These are phyloP conservation scores for Glycine tomentella DNA, from an alignment of 306 rosid genomes.

Conservation along the genomic window DNA sequence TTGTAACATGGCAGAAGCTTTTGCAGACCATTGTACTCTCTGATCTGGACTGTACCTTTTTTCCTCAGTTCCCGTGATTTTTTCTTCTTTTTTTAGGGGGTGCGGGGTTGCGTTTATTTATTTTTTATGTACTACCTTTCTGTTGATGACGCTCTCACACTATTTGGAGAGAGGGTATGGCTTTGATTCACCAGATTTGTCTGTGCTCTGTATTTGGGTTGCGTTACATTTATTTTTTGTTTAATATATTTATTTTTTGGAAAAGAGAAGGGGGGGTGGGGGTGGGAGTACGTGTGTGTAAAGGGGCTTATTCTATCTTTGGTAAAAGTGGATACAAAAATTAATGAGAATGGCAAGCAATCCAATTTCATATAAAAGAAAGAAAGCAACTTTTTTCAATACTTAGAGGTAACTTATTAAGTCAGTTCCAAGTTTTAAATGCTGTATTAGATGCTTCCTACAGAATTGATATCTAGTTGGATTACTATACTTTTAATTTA, in stretches of 20 bases:
- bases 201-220: neutral
- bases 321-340: constrained; percentile 32
- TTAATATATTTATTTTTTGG: neutral
- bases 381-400: neutral
- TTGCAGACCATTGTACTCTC: constrained; percentile 58
- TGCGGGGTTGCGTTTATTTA: constrained; percentile 51
- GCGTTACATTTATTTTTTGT: constrained; percentile 9
- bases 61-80: constrained; percentile 62
- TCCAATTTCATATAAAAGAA: constrained; percentile 20
- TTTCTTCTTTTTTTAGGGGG: constrained; percentile 52
- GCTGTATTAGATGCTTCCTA: neutral
- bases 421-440: constrained; percentile 14
- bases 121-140: constrained; percentile 31
- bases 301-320: constrained; percentile 29
- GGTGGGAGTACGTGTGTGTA: constrained; percentile 23
- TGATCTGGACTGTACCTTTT: constrained; percentile 49
- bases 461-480: constrained; percentile 8
- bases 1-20: constrained; percentile 64
- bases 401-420: neutral
- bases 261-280: too few relatives aligned
- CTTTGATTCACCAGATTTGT: constrained; percentile 38
- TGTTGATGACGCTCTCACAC: constrained; percentile 40
- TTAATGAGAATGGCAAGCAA: constrained; percentile 20
- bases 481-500: constrained; percentile 1
- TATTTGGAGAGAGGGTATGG: constrained; percentile 5